Base-by-base conservation (phyloP, 371 early-diverging fungal species). In the Conidiobolus incongruus region DNA sequence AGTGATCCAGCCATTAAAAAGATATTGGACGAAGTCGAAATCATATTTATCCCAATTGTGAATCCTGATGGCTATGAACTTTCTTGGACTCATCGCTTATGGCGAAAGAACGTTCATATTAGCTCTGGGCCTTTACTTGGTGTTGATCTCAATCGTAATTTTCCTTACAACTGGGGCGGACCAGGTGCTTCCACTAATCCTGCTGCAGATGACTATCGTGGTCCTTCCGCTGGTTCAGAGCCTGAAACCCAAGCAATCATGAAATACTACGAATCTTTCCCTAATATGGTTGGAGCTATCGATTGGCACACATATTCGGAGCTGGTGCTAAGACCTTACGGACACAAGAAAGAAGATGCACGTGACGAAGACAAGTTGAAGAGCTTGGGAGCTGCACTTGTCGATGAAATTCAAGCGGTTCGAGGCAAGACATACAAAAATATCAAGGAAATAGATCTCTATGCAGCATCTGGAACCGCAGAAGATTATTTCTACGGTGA, bases 221-320 rank as follows among this genome's bases (percentile, higher is more conserved):
- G 74, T 2, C 61, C 65, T 2, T 45, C 47, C 13, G 63, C 63
- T 1, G 68, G 54, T 1, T 65, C 65, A 26, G 72, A 72, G 36
- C 68, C 62, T 12, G 72, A 72, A 35, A 54, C 58, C 17, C 49
- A 68, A 45, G 72, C 67, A 1, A 34, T 68, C 22, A 52, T 49
- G 41, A 44, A 51, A n/a, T 66, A 56, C 45, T 68, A 65, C 47
- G 39, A 47, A 15, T 41, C 52, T 28, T 55, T 62, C 45, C 56
- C 53, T 32, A 51, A 56, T 21, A 52, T 66, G 26, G 52, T 68
- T 15, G 73, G 61, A 1, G 70, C 62, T 22, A 60, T 72, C 37
- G 73, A 72, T 44, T 60, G 67, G 41, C 72, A 70, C 45, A 53
- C 58, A 29, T 72, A 60, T 53, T 52, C 55, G 10, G 65, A 60